Conservation (phyloP, 805 yeast genomes). For the Suhomyces prunicola region DNA sequence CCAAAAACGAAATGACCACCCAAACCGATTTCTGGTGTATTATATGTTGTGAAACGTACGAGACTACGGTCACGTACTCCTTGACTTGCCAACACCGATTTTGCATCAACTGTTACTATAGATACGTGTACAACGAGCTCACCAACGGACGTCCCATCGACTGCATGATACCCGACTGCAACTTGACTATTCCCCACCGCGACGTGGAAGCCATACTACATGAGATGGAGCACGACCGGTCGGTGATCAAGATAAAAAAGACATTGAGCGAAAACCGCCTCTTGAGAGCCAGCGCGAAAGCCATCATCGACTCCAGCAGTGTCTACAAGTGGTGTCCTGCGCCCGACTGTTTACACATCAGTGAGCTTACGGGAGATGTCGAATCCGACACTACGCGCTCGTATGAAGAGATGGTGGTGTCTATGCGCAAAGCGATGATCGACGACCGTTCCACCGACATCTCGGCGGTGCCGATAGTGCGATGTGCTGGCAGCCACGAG, state of each 20-base stretch:
- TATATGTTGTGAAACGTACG: slow-evolving; percentile 68
- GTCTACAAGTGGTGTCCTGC: slow-evolving; percentile 79
- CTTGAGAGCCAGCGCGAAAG: slow-evolving; percentile 39
- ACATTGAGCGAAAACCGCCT: slow-evolving; percentile 33
- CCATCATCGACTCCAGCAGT: slow-evolving; percentile 49
- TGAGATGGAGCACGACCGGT: not conserved
- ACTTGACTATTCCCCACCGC: slow-evolving; percentile 37
- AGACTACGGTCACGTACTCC: slow-evolving; percentile 36
- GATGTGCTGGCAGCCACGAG: slow-evolving; percentile 61
- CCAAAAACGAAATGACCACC: not conserved
- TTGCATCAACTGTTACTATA: slow-evolving; percentile 66
- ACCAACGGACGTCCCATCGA: slow-evolving; percentile 46
- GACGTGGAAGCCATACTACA: slow-evolving; percentile 28
- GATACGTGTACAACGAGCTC: slow-evolving; percentile 50
- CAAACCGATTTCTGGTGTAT: not conserved
- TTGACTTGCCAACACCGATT: slow-evolving; percentile 68
- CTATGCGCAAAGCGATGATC: not conserved
- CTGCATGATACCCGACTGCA: slow-evolving; percentile 66
- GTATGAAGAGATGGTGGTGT: not conserved
- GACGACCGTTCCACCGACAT: slow-evolving; percentile 10
- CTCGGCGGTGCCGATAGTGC: slow-evolving; percentile 58
- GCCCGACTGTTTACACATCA: slow-evolving; percentile 55
- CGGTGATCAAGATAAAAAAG: slow-evolving; percentile 11
- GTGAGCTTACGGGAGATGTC: slow-evolving; percentile 18
- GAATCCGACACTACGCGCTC: not conserved